These are phyloP conservation scores for Chondrostereum purpureum DNA, from an alignment of 1,284 basidiomycete species.

Conservation along the genomic window DNA sequence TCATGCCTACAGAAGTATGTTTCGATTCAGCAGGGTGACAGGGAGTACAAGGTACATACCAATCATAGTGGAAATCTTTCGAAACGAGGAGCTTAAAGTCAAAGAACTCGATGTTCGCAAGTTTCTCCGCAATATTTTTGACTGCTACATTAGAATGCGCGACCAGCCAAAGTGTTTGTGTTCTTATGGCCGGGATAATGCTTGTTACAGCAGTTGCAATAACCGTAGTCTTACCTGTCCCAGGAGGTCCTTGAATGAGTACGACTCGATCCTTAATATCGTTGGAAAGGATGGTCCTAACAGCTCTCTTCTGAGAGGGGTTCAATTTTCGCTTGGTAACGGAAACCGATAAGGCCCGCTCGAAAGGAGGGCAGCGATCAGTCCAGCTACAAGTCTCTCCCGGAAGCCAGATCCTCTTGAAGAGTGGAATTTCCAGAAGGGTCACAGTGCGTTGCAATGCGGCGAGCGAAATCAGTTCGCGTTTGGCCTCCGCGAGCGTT, in stretches of 20 bases:
- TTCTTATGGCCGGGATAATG: slow-evolving; percentile 16
- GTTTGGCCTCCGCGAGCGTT: background rate
- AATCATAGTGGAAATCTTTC: slow-evolving; percentile 49
- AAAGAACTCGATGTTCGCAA: slow-evolving; percentile 35
- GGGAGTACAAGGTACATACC: slow-evolving; percentile 38
- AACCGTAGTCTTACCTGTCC: slow-evolving; percentile 48
- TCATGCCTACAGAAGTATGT: slow-evolving; percentile 45
- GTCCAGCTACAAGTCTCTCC: background rate
- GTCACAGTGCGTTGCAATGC: background rate
- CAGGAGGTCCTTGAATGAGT: slow-evolving; percentile 36
- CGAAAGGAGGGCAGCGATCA: background rate
- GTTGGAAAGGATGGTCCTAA: slow-evolving; percentile 33
- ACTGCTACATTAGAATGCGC: slow-evolving; percentile 60
- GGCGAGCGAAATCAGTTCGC: background rate
- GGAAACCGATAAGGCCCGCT: background rate
- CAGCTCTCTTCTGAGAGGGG: slow-evolving; percentile 32
- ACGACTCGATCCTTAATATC: slow-evolving; percentile 20
- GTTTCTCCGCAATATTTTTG: slow-evolving; percentile 64
- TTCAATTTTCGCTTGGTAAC: slow-evolving; percentile 16
- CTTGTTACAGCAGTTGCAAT: slow-evolving; percentile 44
- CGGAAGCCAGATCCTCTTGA: background rate
- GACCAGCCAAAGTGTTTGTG: slow-evolving; percentile 43
- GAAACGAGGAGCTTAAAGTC: slow-evolving; percentile 53
- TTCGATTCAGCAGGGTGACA: background rate
- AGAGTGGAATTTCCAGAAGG: background rate